Percentiles rank a stretch among this genome's conserved stretches.
Evolutionary conservation across 2,329 filamentous ascomycete species (phyloP).

Genomic region (Colletotrichum tanaceti): DNA sequence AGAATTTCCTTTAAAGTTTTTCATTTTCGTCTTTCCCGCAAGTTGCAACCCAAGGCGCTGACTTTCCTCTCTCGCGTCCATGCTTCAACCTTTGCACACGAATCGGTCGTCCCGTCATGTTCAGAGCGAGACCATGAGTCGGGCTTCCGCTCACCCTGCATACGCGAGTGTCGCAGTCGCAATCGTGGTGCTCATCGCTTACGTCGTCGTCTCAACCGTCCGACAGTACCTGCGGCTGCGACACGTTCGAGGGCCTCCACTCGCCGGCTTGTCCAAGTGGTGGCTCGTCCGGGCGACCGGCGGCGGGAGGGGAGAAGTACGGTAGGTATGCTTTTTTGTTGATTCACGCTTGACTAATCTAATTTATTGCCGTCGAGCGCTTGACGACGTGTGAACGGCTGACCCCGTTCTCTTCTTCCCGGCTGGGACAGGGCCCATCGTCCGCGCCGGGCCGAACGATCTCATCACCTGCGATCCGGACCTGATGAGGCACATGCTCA

Average conservation of each 20-base stretch:
- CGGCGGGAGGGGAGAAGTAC: no score
- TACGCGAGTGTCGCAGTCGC: constrained; percentile 16
- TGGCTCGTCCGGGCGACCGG: constrained; percentile 52
- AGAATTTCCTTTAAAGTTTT: neutral
- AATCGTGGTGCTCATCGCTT: constrained; percentile 32
- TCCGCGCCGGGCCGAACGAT: constrained; percentile 57
- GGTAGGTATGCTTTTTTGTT: no score
- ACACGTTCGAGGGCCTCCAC: constrained; percentile 54
- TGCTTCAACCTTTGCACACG: neutral
- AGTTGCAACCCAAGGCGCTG: neutral
- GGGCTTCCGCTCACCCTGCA: neutral
- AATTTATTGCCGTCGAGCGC: no score
- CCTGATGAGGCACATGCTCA: constrained; percentile 52
- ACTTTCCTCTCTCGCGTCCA: neutral
- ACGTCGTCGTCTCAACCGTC: constrained; percentile 39
- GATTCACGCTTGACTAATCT: no score
- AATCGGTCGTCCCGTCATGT: neutral
- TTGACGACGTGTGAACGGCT: neutral
- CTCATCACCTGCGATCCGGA: constrained; percentile 55
- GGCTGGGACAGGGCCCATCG: constrained; percentile 48
- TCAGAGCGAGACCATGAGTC: constrained; percentile 34
- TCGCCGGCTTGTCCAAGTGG: constrained; percentile 53
- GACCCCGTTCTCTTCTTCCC: neutral
- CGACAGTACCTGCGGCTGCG: constrained; percentile 52
- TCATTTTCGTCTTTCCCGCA: neutral